phyloP scores from a whole-genome alignment of 2,329 filamentous ascomycete genomes.

The Stachybotrys chartarum region DNA sequence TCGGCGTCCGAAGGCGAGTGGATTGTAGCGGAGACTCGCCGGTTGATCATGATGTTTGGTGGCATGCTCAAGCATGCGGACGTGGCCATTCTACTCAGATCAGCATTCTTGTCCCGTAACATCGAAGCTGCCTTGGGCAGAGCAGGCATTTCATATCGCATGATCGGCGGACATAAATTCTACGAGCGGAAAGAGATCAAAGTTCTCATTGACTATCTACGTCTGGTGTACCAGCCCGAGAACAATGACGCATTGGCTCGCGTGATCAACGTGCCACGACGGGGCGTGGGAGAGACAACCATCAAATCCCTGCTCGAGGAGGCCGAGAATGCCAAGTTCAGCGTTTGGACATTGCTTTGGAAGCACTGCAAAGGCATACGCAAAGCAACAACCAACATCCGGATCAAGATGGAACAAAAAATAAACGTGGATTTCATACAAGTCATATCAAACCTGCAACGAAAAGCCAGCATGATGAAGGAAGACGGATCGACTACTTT shows the following conservation, averaged over 20 bases:
- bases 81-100: slow-evolving; percentile 80
- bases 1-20: slow-evolving; percentile 73
- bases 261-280: slow-evolving; percentile 76
- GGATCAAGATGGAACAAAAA: slow-evolving; percentile 44
- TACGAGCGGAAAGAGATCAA: slow-evolving; percentile 90
- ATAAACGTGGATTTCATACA: slow-evolving; percentile 43
- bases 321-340: slow-evolving; percentile 60
- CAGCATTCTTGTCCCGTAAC: slow-evolving; percentile 73
- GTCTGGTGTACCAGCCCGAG: slow-evolving; percentile 74
- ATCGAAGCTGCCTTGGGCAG: slow-evolving; percentile 78
- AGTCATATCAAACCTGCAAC: slow-evolving; percentile 26
- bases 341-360: slow-evolving; percentile 68
- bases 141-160: slow-evolving; percentile 77
- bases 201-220: slow-evolving; percentile 77
- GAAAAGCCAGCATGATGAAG: slow-evolving; percentile 18
- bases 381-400: slow-evolving; percentile 39
- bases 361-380: slow-evolving; percentile 46
- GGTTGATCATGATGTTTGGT: slow-evolving; percentile 64
- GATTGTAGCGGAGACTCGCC: slow-evolving; percentile 78
- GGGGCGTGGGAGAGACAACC: slow-evolving; percentile 74
- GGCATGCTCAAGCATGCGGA: slow-evolving; percentile 67
- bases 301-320: slow-evolving; percentile 69
- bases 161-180: slow-evolving; percentile 86
- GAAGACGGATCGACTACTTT: slow-evolving; percentile 24
- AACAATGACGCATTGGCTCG: slow-evolving; percentile 81